Percentiles rank a stretch among this genome's conserved stretches.
Conservation (phyloP, 2,329 filamentous ascomycete genomes). For the Zelopaecilomyces penicillatus region DNA sequence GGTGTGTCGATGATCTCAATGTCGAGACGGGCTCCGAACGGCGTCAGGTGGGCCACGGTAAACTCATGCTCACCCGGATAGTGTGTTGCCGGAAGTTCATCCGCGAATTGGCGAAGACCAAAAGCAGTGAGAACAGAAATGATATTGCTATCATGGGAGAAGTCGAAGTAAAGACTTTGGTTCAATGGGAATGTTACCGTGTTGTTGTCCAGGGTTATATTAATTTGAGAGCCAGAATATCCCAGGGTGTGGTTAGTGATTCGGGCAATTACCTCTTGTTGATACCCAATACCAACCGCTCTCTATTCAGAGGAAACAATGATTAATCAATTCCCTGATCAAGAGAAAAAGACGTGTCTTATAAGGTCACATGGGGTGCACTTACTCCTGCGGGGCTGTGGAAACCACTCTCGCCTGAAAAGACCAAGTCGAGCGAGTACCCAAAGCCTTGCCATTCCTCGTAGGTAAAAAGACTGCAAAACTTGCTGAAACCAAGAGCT, state of each 20-base stretch:
- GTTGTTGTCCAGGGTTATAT: slow-evolving; percentile 62
- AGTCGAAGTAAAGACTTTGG: slow-evolving; percentile 68
- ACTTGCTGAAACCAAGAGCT: slow-evolving; percentile 65
- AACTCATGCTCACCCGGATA: slow-evolving; percentile 53
- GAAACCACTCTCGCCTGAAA: slow-evolving; percentile 54
- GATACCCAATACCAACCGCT: slow-evolving; percentile 65
- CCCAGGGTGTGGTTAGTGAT: slow-evolving; percentile 57
- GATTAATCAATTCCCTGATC: neutral
- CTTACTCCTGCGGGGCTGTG: slow-evolving; percentile 53
- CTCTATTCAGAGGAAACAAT: slow-evolving; percentile 28
- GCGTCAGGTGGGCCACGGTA: slow-evolving; percentile 58
- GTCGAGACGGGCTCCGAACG: slow-evolving; percentile 64
- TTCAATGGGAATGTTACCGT: slow-evolving; percentile 63
- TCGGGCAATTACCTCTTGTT: slow-evolving; percentile 64
- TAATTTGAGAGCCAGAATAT: slow-evolving; percentile 53
- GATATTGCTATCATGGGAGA: slow-evolving; percentile 70
- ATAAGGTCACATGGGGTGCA: slow-evolving; percentile 5
- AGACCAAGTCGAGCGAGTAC: slow-evolving; percentile 61
- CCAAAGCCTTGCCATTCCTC: slow-evolving; percentile 66
- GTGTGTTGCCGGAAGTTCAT: slow-evolving; percentile 45
- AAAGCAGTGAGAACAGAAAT: slow-evolving; percentile 63
- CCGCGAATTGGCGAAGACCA: slow-evolving; percentile 60
- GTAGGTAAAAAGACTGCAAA: slow-evolving; percentile 67
- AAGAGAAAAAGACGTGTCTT: neutral
- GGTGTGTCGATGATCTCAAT: slow-evolving; percentile 67